Evolutionary conservation across 805 yeast genomes (phyloP).

Genomic region (Zygoascus flipseniorum): DNA sequence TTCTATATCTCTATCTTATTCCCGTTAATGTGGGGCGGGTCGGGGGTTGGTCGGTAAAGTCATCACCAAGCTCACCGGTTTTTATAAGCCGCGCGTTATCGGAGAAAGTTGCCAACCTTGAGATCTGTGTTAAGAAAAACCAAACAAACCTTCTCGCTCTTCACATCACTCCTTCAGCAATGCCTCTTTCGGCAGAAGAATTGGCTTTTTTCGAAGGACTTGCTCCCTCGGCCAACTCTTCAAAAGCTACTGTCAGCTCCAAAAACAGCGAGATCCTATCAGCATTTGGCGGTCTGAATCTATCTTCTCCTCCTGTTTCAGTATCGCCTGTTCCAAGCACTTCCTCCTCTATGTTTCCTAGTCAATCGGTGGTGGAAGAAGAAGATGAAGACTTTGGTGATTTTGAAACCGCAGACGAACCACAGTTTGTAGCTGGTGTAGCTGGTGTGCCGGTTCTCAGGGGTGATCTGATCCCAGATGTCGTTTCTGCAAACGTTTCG

Average conservation of each 20-base stretch:
- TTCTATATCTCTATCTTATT: too few species aligned
- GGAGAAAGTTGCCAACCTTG: too few species aligned
- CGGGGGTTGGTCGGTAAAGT: too few species aligned
- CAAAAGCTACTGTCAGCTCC: neutral
- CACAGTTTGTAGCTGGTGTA: neutral
- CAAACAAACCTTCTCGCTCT: too few species aligned
- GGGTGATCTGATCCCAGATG: neutral
- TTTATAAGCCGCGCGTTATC: too few species aligned
- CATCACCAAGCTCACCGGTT: too few species aligned
- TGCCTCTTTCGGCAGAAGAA: conserved; percentile 10
- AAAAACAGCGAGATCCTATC: neutral
- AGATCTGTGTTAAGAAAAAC: too few species aligned
- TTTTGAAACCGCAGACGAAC: conserved; percentile 42
- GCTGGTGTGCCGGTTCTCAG: neutral
- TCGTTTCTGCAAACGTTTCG: neutral
- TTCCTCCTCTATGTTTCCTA: neutral
- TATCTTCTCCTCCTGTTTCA: neutral
- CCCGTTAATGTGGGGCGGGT: too few species aligned
- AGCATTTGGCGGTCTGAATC: neutral
- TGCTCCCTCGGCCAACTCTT: neutral
- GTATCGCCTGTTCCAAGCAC: too few species aligned
- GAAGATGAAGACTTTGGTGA: conserved; percentile 33
- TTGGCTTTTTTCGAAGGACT: conserved; percentile 13
- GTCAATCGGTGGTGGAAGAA: neutral
- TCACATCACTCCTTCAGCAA: neutral